These are phyloP conservation scores for Hypoxylon sp. DNA, from an alignment of 2,329 filamentous ascomycete genomes.

Conservation along the genomic window DNA sequence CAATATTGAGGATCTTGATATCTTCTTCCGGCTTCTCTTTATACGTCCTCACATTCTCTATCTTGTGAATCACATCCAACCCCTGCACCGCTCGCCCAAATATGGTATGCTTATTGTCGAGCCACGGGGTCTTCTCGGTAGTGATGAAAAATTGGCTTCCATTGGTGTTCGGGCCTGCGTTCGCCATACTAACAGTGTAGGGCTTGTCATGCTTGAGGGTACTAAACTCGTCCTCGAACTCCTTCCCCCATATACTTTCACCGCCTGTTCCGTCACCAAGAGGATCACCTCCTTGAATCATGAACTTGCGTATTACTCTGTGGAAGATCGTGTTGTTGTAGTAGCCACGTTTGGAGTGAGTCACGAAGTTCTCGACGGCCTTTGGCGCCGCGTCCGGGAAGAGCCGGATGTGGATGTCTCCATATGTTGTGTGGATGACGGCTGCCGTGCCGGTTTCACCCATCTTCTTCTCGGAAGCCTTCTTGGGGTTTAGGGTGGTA, in stretches of 20 bases:
- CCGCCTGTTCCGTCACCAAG: constrained; percentile 91
- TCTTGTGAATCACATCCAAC: constrained; percentile 94
- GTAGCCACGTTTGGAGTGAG: constrained; percentile 88
- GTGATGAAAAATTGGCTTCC: constrained; percentile 99
- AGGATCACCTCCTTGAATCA: constrained; percentile 92
- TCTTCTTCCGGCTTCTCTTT: constrained; percentile 97
- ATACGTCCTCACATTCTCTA: constrained; percentile 89
- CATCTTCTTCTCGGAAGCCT: constrained; percentile 70
- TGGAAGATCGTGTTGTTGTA: constrained; percentile 99
- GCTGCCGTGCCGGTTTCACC: constrained; percentile 83
- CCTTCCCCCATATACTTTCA: constrained; percentile 91
- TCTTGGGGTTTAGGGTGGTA: constrained; percentile 72
- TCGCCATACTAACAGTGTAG: constrained; percentile 97
- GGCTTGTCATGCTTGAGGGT: constrained; percentile 93
- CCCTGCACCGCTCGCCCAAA: constrained; percentile 93
- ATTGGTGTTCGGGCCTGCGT: constrained; percentile 95
- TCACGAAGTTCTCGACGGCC: constrained; percentile 97
- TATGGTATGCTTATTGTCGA: constrained; percentile 96
- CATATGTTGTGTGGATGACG: constrained; percentile 90
- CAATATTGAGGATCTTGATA: constrained; percentile 96
- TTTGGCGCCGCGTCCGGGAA: constrained; percentile 95
- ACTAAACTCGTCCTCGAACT: constrained; percentile 95
- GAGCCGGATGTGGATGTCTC: constrained; percentile 92
- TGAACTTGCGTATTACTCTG: constrained; percentile 96
- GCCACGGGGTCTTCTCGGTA: constrained; percentile 95